These are phyloP conservation scores for Tulasnella calospora DNA, from an alignment of 768 basidiomycete species.

Conservation along the genomic window DNA sequence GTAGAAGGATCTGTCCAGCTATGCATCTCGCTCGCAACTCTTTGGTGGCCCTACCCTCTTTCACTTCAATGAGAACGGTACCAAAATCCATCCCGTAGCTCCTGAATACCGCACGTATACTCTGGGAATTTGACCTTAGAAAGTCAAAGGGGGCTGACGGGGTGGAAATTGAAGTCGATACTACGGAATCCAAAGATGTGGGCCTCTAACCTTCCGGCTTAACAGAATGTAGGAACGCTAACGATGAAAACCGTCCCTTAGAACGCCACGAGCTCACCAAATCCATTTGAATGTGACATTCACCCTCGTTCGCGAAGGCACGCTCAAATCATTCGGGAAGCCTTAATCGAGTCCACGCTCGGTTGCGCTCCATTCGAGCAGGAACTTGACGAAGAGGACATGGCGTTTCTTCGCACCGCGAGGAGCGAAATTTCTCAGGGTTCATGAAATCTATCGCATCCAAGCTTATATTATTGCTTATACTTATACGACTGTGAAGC, in stretches of 20 bases:
- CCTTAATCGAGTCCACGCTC: neutral
- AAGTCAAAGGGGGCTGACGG: neutral
- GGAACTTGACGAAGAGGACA: conserved; percentile 4
- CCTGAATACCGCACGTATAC: neutral
- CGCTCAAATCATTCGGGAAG: neutral
- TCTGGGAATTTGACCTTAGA: conserved; percentile 5
- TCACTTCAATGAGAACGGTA: neutral
- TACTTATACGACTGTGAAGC: too few relatives aligned
- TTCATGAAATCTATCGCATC: too few relatives aligned
- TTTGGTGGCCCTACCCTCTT: neutral
- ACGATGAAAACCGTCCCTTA: neutral
- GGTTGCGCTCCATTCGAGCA: neutral
- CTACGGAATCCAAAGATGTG: neutral
- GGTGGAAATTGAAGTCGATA: neutral
- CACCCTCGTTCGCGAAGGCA: neutral
- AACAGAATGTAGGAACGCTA: neutral
- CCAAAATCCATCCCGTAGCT: conserved; percentile 29
- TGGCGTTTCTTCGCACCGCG: neutral
- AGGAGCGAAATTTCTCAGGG: neutral
- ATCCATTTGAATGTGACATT: neutral
- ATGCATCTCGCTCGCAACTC: conserved; percentile 28
- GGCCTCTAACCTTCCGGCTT: neutral
- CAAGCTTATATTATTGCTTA: too few relatives aligned
- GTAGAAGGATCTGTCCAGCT: conserved; percentile 32
- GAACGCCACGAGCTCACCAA: neutral